A percentile compares a stretch with the other conserved stretches of the same genome.
phyloP scores from a whole-genome alignment of 1,284 basidiomycete genomes.

The Cryptococcus floricola region DNA sequence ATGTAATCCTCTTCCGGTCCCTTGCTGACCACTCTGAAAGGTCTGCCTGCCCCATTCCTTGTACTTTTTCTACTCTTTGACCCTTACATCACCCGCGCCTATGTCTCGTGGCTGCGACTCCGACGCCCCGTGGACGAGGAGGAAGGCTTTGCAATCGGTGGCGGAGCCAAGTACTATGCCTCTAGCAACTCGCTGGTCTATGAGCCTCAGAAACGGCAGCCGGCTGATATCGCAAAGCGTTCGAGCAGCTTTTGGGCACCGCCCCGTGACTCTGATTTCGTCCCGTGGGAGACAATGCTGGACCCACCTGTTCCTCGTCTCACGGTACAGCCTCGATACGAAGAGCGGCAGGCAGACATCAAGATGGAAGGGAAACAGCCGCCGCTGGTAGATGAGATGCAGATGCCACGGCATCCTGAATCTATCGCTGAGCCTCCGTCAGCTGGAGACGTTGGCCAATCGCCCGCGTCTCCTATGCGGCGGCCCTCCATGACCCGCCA shows the following conservation, averaged over 20 bases:
- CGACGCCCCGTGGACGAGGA: conserved; percentile 1
- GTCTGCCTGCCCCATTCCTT: background rate
- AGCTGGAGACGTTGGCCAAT: too few relatives aligned
- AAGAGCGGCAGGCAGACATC: too few relatives aligned
- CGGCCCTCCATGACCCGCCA: too few relatives aligned
- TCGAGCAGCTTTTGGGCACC: background rate
- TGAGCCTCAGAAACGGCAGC: background rate
- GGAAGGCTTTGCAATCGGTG: background rate
- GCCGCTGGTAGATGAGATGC: too few relatives aligned
- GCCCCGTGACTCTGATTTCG: background rate
- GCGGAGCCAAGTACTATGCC: background rate
- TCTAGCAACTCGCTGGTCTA: background rate
- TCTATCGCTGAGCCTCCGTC: too few relatives aligned
- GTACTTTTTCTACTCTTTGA: conserved; percentile 3
- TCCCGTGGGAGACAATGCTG: too few relatives aligned
- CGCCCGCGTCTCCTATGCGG: too few relatives aligned
- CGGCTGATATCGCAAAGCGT: background rate
- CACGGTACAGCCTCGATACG: too few relatives aligned
- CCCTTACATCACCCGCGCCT: conserved; percentile 7
- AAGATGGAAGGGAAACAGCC: too few relatives aligned
- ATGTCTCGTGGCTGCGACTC: conserved; percentile 14
- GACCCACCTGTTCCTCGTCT: too few relatives aligned
- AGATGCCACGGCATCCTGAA: too few relatives aligned
- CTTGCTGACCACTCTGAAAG: background rate
- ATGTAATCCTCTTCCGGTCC: background rate